Evolutionary conservation across 2,329 filamentous ascomycete genomes (phyloP).

Genomic region (Drechslera avenae): DNA sequence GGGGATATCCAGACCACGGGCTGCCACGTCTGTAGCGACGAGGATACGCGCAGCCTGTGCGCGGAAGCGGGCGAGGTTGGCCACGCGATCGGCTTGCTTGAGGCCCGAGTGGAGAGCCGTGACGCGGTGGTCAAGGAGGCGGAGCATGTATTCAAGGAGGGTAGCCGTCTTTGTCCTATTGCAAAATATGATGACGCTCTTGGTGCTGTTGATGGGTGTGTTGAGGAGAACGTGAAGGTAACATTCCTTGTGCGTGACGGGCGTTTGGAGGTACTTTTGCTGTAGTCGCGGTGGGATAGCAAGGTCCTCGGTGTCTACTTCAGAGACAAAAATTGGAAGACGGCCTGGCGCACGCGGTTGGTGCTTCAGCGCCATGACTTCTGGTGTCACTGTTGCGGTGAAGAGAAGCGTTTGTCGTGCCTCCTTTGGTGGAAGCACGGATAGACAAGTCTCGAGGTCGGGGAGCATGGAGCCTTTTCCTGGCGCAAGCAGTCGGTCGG

Average conservation of each 20-base stretch:
- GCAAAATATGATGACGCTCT: slow-evolving; percentile 89
- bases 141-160: slow-evolving; percentile 84
- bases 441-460: slow-evolving; percentile 87
- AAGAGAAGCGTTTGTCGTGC: slow-evolving; percentile 93
- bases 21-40: slow-evolving; percentile 93
- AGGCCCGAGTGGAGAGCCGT: slow-evolving; percentile 89
- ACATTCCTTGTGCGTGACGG: slow-evolving; percentile 90
- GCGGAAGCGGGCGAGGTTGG: slow-evolving; percentile 90
- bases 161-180: slow-evolving; percentile 90
- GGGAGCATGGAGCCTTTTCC: slow-evolving; percentile 88
- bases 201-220: slow-evolving; percentile 71
- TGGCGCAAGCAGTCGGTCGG: slow-evolving; percentile 81
- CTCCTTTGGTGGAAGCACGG: slow-evolving; percentile 74
- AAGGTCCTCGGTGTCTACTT: slow-evolving; percentile 74
- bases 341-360: slow-evolving; percentile 74
- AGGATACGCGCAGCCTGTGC: slow-evolving; percentile 86
- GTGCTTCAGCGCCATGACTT: slow-evolving; percentile 84
- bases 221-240: slow-evolving; percentile 89
- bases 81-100: slow-evolving; percentile 79
- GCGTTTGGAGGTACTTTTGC: slow-evolving; percentile 86
- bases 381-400: slow-evolving; percentile 91
- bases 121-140: slow-evolving; percentile 84
- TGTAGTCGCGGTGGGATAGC: slow-evolving; percentile 80
- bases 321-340: slow-evolving; percentile 83
- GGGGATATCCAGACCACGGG: slow-evolving; percentile 92